Percentiles rank a stretch among this genome's conserved stretches.
Conservation (phyloP, 176 grass and related monocot species). For the Oryza brachyantha region DNA sequence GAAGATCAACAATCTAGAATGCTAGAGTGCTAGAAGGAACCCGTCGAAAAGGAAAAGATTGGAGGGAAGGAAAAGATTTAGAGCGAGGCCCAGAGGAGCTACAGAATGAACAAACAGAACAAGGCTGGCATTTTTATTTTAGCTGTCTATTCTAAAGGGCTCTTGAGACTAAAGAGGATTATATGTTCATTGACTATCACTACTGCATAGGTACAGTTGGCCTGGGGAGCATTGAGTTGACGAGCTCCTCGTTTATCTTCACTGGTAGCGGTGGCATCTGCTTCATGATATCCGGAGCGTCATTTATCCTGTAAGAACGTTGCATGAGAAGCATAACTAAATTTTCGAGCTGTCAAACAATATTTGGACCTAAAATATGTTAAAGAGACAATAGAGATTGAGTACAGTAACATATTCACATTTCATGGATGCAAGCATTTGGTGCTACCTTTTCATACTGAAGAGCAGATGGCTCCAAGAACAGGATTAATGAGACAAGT, state of each 20-base stretch:
- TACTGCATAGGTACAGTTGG: slow-evolving; percentile 74
- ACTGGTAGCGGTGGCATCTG: slow-evolving; percentile 95
- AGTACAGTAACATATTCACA: not conserved
- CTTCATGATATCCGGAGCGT: slow-evolving; percentile 97
- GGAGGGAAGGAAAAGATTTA: not conserved
- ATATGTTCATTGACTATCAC: slow-evolving; percentile 29
- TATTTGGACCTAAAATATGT: not conserved
- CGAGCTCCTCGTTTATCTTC: slow-evolving; percentile 93
- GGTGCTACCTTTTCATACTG: not conserved
- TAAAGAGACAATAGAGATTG: not conserved
- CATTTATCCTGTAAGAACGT: slow-evolving; percentile 72
- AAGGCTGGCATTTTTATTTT: slow-evolving; percentile 47
- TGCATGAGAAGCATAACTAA: not conserved
- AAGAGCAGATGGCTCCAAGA: not conserved
- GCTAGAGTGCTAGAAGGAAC: slow-evolving; percentile 3
- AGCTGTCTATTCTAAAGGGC: slow-evolving; percentile 41
- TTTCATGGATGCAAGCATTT: not conserved
- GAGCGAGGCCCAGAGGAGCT: not conserved
- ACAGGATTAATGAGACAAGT: not conserved
- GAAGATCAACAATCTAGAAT: slow-evolving; percentile 1
- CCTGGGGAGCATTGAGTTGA: slow-evolving; percentile 82
- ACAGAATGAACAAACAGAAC: slow-evolving; percentile 44
- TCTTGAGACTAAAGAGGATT: slow-evolving; percentile 39
- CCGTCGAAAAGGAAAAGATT: not conserved
- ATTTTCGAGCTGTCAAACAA: not conserved